Evolutionary conservation across 306 rosid genomes (phyloP).

Genomic region (Malus fusca): DNA sequence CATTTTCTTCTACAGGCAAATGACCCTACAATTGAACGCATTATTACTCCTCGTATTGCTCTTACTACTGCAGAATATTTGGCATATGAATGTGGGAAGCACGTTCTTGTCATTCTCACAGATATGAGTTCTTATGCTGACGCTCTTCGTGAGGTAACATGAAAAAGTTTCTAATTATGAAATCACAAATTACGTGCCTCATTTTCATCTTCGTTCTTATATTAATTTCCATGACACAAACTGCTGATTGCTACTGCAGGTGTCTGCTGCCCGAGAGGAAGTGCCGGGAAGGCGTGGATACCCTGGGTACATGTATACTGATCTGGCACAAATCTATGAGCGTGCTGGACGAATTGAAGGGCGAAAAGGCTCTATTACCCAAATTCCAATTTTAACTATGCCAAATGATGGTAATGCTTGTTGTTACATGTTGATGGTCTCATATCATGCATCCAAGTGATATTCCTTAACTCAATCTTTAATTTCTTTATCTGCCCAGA

Average conservation of each 20-base stretch:
- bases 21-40: slow-evolving; percentile 98
- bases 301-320: slow-evolving; percentile 99
- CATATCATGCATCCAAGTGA: slow-evolving; percentile 1
- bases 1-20: slow-evolving; percentile 68
- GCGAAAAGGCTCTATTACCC: slow-evolving; percentile 95
- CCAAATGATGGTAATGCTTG: slow-evolving; percentile 82
- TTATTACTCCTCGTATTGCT: slow-evolving; percentile 99
- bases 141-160: slow-evolving; percentile 98
- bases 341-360: slow-evolving; percentile 99
- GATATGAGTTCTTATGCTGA: slow-evolving; percentile 99
- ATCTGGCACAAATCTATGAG: slow-evolving; percentile 97
- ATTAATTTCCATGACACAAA: slow-evolving; percentile 8
- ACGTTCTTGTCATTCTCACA: slow-evolving; percentile 95
- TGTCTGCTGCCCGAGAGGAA: slow-evolving; percentile 99
- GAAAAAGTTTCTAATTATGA: not conserved
- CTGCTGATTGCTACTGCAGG: slow-evolving; percentile 41
- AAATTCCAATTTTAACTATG: slow-evolving; percentile 96
- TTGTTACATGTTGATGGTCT: slow-evolving; percentile 10
- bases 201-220: not conserved
- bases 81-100: slow-evolving; percentile 99
- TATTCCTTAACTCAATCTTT: slow-evolving; percentile 12
- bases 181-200: slow-evolving; percentile 1
- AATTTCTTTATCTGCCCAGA: slow-evolving; percentile 41
- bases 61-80: slow-evolving; percentile 98
- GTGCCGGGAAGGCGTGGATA: slow-evolving; percentile 99